Evolutionary conservation across 1,139 yeast species (phyloP), one percentile per base, ranked within the genome.

Genomic region (Kodamaea sp.): DNA sequence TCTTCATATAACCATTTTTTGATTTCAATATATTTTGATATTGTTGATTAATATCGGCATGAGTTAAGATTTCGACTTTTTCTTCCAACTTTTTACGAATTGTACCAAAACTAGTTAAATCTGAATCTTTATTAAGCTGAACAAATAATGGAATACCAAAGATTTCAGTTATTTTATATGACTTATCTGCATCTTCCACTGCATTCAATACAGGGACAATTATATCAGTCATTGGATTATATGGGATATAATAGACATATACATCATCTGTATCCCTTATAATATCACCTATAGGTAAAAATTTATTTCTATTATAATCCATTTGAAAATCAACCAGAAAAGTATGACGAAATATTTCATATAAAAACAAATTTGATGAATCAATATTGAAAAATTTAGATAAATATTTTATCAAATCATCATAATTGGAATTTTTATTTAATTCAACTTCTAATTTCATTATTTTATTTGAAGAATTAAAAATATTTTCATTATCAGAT

Each of bases 111-210:
- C 70, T 62, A 20, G 43, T 45, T 8, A 77, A 70, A 5, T 65
- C 70, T 2, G 69, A 59, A 39, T 81, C 82, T 25, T 63, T 67
- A 5, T 73, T 61, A 23, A 86, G 55, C 0, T 80, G 73, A 29
- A 88, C 67, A 53, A 88, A 83, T 50, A 87, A 78, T 2, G 97
- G 97, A 2, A 83, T 60, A 2, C 89, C 94, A 62, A 86, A 84
- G 2, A 62, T 49, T 40, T 63, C 65, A 3, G 54, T 56, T 24
- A 67, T 47, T 23, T 63, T 61, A 46, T 70, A 70, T 2, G 73
- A 64, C 40, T 46, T 60, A 53, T 53, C 75, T 39, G 50, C 67
- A 40, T 74, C 77, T 10, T 68, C 62, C 1, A 68, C 68, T 1
- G 82, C 70, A 54, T 75, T 82, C 41, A 81, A 65, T 0, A 88